A percentile compares a stretch with the other conserved stretches of the same genome.
Conservation (phyloP, 2,329 filamentous ascomycete species). For the Fusarium verrucosum region DNA sequence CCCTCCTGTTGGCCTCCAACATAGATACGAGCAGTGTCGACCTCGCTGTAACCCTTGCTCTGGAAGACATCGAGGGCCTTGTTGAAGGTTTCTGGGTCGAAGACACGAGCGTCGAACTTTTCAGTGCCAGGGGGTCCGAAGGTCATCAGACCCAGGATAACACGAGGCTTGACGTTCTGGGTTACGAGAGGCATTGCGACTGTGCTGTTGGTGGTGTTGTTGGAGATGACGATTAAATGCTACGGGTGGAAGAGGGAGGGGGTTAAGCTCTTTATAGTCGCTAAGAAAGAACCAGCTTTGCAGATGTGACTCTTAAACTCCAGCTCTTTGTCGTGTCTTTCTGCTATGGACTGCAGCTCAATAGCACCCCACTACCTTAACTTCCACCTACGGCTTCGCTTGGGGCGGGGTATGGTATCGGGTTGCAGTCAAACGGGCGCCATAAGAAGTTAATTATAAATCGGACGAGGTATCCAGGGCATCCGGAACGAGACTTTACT, state of each 20-base stretch:
- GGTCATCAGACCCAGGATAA: constrained; percentile 89
- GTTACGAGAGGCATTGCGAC: constrained; percentile 58
- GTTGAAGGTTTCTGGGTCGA: constrained; percentile 71
- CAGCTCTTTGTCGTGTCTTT: constrained; percentile 24
- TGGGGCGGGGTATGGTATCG: constrained; percentile 26
- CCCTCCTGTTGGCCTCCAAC: constrained; percentile 78
- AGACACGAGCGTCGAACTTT: constrained; percentile 74
- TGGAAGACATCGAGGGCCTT: constrained; percentile 79
- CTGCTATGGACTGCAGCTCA: background rate
- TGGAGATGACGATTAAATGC: background rate
- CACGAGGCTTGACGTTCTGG: constrained; percentile 64
- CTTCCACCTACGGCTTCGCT: constrained; percentile 20
- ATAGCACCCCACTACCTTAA: constrained; percentile 28
- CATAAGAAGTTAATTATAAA: background rate
- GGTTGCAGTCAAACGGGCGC: constrained; percentile 1
- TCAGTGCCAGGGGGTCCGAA: constrained; percentile 72
- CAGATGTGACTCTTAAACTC: constrained; percentile 38
- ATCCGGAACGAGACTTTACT: constrained; percentile 3
- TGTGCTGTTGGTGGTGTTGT: background rate
- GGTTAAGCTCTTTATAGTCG: constrained; percentile 13
- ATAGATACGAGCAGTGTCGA: constrained; percentile 85
- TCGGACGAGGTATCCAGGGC: constrained; percentile 1
- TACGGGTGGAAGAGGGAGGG: background rate
- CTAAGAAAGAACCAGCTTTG: constrained; percentile 1
- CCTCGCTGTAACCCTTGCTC: constrained; percentile 80